Evolutionary conservation across 2,329 filamentous ascomycete species (phyloP).

Genomic region (Sporothrix pseudoabietina): DNA sequence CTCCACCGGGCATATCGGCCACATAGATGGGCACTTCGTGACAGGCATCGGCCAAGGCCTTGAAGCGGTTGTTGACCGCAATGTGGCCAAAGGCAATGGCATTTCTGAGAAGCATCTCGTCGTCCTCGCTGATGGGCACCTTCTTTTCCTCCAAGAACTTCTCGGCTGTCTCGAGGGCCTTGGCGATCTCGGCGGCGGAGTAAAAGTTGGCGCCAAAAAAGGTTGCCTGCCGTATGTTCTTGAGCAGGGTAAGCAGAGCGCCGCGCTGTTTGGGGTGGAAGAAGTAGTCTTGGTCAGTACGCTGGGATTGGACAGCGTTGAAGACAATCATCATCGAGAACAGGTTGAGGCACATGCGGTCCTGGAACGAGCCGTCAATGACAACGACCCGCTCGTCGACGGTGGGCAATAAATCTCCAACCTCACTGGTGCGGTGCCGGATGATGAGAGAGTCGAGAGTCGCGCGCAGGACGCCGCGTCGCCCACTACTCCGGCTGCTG

Average conservation of each 20-base stretch:
- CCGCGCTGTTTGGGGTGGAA: conserved; percentile 76
- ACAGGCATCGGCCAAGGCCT: conserved; percentile 65
- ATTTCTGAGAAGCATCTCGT: conserved; percentile 61
- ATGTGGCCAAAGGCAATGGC: conserved; percentile 67
- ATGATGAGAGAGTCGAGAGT: conserved; percentile 80
- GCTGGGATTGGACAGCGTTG: conserved; percentile 86
- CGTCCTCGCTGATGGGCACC: conserved; percentile 60
- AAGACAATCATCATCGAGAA: conserved; percentile 83
- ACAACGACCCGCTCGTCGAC: conserved; percentile 72
- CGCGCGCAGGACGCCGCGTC: conserved; percentile 63
- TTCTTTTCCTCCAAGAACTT: conserved; percentile 67
- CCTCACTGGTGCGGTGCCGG: conserved; percentile 73
- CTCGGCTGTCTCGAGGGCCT: conserved; percentile 65
- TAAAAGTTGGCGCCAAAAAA: conserved; percentile 85
- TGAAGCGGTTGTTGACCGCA: conserved; percentile 63
- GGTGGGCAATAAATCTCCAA: conserved; percentile 68
- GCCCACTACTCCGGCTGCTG: conserved; percentile 53
- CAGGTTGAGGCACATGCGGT: conserved; percentile 78
- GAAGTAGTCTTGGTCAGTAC: conserved; percentile 82
- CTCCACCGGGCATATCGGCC: conserved; percentile 63
- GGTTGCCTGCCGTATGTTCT: conserved; percentile 78
- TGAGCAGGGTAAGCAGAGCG: conserved; percentile 67
- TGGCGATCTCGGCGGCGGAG: conserved; percentile 61
- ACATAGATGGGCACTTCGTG: conserved; percentile 81
- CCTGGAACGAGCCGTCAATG: conserved; percentile 80